Percentiles rank a stretch among this genome's conserved stretches.
Evolutionary conservation across 78 protist genomes (phyloP).

Genomic region (Trichosphaerium sp.): DNA sequence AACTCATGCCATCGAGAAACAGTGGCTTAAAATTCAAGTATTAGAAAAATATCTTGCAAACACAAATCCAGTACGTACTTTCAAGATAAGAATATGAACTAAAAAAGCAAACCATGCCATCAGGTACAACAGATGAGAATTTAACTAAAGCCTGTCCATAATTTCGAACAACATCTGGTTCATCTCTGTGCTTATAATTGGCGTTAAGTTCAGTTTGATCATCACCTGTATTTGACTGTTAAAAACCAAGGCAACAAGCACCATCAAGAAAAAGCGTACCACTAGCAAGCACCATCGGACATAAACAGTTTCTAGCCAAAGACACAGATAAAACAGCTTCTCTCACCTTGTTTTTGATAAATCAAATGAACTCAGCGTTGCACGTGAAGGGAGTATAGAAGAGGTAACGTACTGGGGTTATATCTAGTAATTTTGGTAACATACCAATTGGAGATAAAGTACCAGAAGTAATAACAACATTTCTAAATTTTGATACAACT

Average conservation of each 20-base stretch:
- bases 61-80: no score
- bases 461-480: constrained; percentile 69
- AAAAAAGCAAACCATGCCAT: constrained; percentile 97
- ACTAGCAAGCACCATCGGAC: constrained; percentile 39
- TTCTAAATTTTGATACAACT: constrained; percentile 59
- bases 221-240: constrained; percentile 55
- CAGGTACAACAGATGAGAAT: constrained; percentile 75
- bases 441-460: constrained; percentile 95
- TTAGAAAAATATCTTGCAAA: no score
- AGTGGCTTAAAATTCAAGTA: no score
- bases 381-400: no score
- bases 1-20: constrained; percentile 69
- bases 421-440: constrained; percentile 79
- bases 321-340: constrained; percentile 54
- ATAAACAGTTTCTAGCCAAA: constrained; percentile 45
- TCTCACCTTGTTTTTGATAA: no score
- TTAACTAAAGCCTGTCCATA: constrained; percentile 77
- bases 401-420: constrained; percentile 62
- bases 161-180: constrained; percentile 67
- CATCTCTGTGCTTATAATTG: constrained; percentile 39
- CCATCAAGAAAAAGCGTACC: no score
- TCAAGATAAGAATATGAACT: constrained; percentile 91
- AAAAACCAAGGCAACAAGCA: background rate
- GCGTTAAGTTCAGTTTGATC: constrained; percentile 62
- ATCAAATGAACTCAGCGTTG: no score